Percentiles rank a stretch among this genome's conserved stretches.
phyloP scores from a whole-genome alignment of 2,329 filamentous ascomycete species.

The Trichoderma aggressivum region DNA sequence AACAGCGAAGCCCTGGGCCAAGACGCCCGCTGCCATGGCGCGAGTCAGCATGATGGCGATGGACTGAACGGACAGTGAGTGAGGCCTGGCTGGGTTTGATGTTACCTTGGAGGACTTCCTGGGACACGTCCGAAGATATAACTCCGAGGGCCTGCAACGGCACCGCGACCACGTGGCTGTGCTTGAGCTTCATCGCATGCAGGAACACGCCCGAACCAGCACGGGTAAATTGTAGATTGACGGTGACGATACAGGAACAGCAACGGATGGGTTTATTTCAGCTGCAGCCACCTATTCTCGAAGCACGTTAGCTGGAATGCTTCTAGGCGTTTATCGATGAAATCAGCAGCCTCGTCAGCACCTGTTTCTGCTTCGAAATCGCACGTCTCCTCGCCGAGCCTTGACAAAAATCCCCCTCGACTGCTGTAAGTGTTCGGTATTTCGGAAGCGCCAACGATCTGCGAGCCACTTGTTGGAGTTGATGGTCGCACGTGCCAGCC shows the following conservation, averaged over 20 bases:
- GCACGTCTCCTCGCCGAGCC: background rate
- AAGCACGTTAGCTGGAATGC: background rate
- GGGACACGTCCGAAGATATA: background rate
- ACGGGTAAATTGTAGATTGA: background rate
- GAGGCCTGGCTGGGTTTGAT: too few species aligned
- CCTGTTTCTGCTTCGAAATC: background rate
- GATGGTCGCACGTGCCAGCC: background rate
- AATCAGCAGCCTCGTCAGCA: background rate
- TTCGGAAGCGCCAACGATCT: background rate
- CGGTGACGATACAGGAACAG: background rate
- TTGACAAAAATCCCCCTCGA: background rate
- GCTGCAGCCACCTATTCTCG: background rate
- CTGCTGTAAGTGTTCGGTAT: background rate
- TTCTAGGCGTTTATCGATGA: background rate
- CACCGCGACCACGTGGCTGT: slow-evolving; percentile 6
- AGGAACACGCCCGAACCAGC: background rate
- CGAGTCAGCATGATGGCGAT: slow-evolving; percentile 4
- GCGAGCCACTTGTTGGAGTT: slow-evolving; percentile 7
- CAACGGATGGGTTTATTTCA: background rate
- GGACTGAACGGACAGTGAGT: background rate
- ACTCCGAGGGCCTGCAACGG: background rate
- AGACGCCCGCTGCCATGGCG: background rate
- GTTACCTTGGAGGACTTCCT: background rate
- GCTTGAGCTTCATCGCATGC: slow-evolving; percentile 1
- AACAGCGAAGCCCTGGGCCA: background rate